These are phyloP conservation scores for Fraxinus anomala DNA, from an alignment of 257 asterid species.

Conservation along the genomic window DNA sequence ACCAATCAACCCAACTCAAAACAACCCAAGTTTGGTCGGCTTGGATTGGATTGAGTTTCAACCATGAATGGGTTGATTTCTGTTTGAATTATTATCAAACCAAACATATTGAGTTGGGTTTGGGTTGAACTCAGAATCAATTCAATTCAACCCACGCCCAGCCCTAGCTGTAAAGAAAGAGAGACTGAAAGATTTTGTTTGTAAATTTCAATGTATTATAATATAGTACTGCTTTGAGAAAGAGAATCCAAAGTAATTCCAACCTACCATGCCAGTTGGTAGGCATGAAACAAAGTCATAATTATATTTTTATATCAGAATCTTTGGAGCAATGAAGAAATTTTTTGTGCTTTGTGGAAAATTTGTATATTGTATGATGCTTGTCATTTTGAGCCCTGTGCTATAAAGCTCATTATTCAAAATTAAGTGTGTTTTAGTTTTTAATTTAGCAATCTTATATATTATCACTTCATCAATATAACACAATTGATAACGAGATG, in stretches of 20 bases:
- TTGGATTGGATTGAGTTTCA: too few species aligned
- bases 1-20: too few species aligned
- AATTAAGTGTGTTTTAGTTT: conserved; percentile 10
- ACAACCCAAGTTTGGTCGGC: too few species aligned
- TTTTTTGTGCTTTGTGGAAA: conserved; percentile 58
- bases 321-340: conserved; percentile 44
- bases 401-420: conserved; percentile 30
- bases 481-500: too few species aligned
- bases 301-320: conserved; percentile 37
- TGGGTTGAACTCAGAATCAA: too few species aligned
- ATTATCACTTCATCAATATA: too few species aligned
- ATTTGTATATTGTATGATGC: conserved; percentile 34
- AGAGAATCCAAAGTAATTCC: conserved; percentile 40
- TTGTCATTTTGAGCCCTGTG: conserved; percentile 55
- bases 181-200: conserved; percentile 30
- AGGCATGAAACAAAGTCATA: conserved; percentile 41
- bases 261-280: conserved; percentile 40
- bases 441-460: conserved; percentile 12
- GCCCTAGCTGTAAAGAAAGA: conserved; percentile 10
- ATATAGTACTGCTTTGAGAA: conserved; percentile 16
- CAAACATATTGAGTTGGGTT: too few species aligned
- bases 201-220: conserved; percentile 23
- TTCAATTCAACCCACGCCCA: too few species aligned
- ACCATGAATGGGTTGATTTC: too few species aligned
- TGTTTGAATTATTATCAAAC: too few species aligned